A percentile compares a stretch with the other conserved stretches of the same genome.
Evolutionary conservation across 345 rosid species (phyloP).

Genomic region (Gossypium australe): DNA sequence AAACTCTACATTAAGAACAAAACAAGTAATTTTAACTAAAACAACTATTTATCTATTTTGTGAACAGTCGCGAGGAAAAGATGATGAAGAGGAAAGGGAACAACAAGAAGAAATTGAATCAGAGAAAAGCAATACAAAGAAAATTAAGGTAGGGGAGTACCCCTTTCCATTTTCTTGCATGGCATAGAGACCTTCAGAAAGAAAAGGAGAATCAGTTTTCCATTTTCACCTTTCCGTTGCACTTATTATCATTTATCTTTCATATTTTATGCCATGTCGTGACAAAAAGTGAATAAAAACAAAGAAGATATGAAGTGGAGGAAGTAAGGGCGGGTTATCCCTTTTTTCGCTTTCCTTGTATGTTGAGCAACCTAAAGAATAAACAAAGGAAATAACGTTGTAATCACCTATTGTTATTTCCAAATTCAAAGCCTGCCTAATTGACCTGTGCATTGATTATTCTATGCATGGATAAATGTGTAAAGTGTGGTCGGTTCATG

Average conservation of each 20-base stretch:
- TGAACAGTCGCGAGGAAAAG: conserved; percentile 24
- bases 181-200: background rate
- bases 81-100: conserved; percentile 23
- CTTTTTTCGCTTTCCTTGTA: background rate
- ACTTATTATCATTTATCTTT: background rate
- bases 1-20: background rate
- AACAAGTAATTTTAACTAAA: background rate
- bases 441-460: background rate
- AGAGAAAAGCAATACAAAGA: conserved; percentile 30
- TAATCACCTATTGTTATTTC: background rate
- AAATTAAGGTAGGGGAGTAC: background rate
- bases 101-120: conserved; percentile 26
- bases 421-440: background rate
- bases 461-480: background rate
- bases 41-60: background rate
- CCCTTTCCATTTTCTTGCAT: background rate
- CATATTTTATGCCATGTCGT: background rate
- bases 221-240: background rate
- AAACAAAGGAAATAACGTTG: background rate
- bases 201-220: conserved; percentile 3
- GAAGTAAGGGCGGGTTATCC: background rate
- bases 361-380: background rate
- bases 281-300: background rate
- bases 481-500: background rate
- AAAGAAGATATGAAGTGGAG: background rate